Evolutionary conservation across 1,139 yeast species (phyloP).

Genomic region (Yamadazyma oceani): DNA sequence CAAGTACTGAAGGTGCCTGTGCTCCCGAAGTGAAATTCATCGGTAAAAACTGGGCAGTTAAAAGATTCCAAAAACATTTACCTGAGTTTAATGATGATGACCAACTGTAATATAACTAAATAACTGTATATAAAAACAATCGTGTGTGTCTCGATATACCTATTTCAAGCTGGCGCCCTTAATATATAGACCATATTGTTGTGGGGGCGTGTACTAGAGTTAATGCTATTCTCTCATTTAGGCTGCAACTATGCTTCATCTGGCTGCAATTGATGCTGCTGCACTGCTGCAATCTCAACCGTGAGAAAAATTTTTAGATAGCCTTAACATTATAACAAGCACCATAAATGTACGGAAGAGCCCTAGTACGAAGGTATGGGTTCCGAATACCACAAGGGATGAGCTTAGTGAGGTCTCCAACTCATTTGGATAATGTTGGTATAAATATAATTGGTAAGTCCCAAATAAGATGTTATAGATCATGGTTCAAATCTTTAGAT

Average conservation of each 20-base stretch:
- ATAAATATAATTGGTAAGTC: no score
- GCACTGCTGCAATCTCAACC: constrained; percentile 1
- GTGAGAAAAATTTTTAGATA: constrained; percentile 2
- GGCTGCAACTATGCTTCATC: no score
- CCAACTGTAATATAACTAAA: constrained; percentile 6
- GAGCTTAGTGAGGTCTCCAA: background rate
- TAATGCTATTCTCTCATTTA: no score
- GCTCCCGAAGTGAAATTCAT: constrained; percentile 68
- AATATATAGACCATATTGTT: no score
- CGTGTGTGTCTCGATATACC: no score
- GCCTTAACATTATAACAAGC: no score
- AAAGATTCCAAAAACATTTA: constrained; percentile 60
- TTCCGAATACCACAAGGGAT: background rate
- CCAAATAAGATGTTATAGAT: background rate
- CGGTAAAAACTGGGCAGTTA: constrained; percentile 80
- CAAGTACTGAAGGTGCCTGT: constrained; percentile 61
- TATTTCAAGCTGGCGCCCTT: no score
- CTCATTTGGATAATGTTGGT: no score
- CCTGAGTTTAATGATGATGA: constrained; percentile 33
- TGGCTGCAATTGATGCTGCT: no score
- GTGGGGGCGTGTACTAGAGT: no score
- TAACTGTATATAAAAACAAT: constrained; percentile 1
- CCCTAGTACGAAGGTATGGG: background rate
- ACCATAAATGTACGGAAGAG: background rate
- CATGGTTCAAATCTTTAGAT: constrained; percentile 1